Evolutionary conservation across 1,284 basidiomycete genomes (phyloP).

Genomic region (Tilletia walkeri): DNA sequence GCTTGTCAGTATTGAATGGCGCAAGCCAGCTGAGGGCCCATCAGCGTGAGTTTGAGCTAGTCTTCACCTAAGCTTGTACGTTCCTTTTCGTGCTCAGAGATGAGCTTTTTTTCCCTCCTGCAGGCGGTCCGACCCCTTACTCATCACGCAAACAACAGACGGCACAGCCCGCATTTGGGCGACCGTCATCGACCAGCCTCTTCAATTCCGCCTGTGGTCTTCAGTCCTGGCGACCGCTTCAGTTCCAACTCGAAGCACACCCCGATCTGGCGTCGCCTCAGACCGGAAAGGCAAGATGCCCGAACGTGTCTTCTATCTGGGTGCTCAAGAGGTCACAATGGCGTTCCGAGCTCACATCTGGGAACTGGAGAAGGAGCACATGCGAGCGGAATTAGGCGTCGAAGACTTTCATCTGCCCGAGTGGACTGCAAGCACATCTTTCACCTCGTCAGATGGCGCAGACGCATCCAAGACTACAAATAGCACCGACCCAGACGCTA

Average conservation of each 20-base stretch:
- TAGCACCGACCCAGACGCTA: not conserved
- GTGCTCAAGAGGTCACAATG: slow-evolving; percentile 68
- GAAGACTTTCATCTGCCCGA: slow-evolving; percentile 16
- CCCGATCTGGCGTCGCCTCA: not conserved
- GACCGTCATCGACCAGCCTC: slow-evolving; percentile 21
- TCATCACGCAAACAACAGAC: slow-evolving; percentile 19
- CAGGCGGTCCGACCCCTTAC: slow-evolving; percentile 7
- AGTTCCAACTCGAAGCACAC: not conserved
- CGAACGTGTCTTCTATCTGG: slow-evolving; percentile 7
- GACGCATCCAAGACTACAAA: too few relatives aligned
- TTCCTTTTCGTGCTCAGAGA: not conserved
- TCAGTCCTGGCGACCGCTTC: not conserved
- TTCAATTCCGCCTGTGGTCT: slow-evolving; percentile 16
- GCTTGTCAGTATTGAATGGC: slow-evolving; percentile 3
- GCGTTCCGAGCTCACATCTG: slow-evolving; percentile 62
- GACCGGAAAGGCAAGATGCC: not conserved
- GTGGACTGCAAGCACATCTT: slow-evolving; percentile 18
- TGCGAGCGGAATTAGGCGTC: slow-evolving; percentile 31
- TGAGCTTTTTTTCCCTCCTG: not conserved
- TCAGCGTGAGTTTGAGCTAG: not conserved
- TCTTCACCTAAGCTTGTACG: not conserved
- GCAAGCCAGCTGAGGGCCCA: slow-evolving; percentile 7
- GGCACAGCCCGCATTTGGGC: slow-evolving; percentile 18
- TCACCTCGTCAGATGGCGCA: slow-evolving; percentile 6
- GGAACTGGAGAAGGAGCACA: slow-evolving; percentile 71